Evolutionary conservation across 192 early-diverging fungal species (phyloP).

Genomic region (Pilobolus umbonatus): DNA sequence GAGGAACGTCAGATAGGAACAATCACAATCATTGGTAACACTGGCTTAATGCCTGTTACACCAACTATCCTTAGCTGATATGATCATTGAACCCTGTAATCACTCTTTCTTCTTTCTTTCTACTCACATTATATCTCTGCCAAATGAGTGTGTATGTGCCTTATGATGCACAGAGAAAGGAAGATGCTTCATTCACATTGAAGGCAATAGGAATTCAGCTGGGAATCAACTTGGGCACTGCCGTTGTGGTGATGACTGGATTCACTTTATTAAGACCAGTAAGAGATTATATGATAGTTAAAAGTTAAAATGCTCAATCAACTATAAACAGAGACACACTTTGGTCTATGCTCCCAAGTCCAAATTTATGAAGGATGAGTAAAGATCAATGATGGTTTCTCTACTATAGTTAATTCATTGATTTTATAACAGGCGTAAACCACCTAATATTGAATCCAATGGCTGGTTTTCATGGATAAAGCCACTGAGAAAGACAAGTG

Average conservation of each 20-base stretch:
- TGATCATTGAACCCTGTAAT: background rate
- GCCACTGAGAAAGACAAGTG: constrained; percentile 52
- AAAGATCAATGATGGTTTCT: background rate
- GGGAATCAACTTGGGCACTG: constrained; percentile 54
- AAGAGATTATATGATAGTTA: constrained; percentile 41
- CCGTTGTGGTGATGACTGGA: constrained; percentile 47
- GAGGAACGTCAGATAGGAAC: no score
- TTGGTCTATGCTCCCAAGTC: constrained; percentile 47
- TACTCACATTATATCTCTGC: background rate
- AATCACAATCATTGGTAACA: no score
- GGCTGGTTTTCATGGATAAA: constrained; percentile 63
- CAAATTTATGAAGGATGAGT: constrained; percentile 32
- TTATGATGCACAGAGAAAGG: constrained; percentile 21
- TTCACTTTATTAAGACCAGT: constrained; percentile 55
- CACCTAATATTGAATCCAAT: constrained; percentile 53
- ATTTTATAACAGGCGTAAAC: constrained; percentile 35
- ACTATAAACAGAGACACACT: constrained; percentile 5
- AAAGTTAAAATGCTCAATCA: constrained; percentile 32
- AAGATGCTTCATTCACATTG: constrained; percentile 33
- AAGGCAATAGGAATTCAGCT: constrained; percentile 57
- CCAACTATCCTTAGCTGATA: no score
- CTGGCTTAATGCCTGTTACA: no score
- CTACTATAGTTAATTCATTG: background rate
- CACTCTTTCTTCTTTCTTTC: constrained; percentile 1
- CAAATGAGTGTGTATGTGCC: constrained; percentile 19